Base-by-base conservation (phyloP, 1,284 basidiomycete species). In the Ustilago xerochloae region DNA sequence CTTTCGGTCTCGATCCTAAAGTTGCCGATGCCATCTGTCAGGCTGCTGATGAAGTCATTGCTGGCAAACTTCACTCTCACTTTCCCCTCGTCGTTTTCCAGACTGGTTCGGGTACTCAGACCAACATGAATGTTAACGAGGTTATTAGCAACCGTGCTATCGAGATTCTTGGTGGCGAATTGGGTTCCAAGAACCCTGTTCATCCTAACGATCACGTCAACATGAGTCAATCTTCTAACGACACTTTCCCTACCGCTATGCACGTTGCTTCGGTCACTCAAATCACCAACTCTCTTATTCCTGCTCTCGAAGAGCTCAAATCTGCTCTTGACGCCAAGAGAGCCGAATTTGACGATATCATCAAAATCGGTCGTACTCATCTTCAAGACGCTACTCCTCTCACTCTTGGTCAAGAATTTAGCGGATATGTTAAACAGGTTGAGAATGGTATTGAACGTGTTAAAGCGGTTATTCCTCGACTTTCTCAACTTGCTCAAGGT, bases 181-280 rank as follows among this genome's bases (percentile, higher is more conserved):
- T 97, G 58, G 97, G 97, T 46, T 93, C 91, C 67, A 99, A 99
- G 88, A 94, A 89, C 84, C 97, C 97, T 28, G 95, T 99, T 12
- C 97, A 99, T 86, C 97, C 97, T 45, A 99, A 99, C 85, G 97
- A 99, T 85, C 97, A 99, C 87, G 96, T 98, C 82, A 99, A 99
- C 88, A 97, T 93, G 92, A 94, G 93, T 85, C 97, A 99, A 87
- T 96, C 93, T 78, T 97, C 94, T 84, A 99, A 99, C 85, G 97
- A 99, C 86, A 96, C 95, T 26, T 99, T 99, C 89, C 97, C 97
- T 18, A 99, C 97, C 28, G 97, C 92, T 13, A 99, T 99, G 97
- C 97, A 99, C 86, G 90, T 99, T 64, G 93, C 97, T 48, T 93
- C 94, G 47, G 95, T 97, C 48, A 90, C 90, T 35, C 94, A 99